Evolutionary conservation across 306 rosid genomes (phyloP).

Genomic region (Begonia loranthoides): DNA sequence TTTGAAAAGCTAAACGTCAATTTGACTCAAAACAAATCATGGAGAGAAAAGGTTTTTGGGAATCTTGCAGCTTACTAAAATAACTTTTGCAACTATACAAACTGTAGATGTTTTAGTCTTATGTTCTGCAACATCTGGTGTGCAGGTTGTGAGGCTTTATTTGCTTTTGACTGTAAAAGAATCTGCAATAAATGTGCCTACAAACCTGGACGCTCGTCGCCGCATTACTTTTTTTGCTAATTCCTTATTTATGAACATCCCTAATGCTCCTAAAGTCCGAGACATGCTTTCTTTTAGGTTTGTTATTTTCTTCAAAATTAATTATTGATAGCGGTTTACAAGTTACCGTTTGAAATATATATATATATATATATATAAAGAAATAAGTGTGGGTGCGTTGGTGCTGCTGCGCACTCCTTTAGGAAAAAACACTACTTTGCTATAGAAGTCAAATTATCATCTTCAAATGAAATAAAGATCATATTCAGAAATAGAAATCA

Average conservation of each 20-base stretch:
- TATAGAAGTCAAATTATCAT: not conserved
- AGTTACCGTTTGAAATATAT: no score
- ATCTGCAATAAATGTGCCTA: constrained; percentile 95
- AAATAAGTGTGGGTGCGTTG: no score
- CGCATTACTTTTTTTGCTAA: constrained; percentile 98
- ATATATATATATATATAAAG: no score
- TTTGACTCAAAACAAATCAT: constrained; percentile 16
- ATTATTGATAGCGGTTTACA: not conserved
- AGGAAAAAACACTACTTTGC: not conserved
- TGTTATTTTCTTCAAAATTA: constrained; percentile 16
- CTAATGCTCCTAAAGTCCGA: constrained; percentile 77
- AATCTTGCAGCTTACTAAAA: constrained; percentile 3
- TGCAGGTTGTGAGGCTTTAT: constrained; percentile 70
- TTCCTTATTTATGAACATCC: constrained; percentile 94
- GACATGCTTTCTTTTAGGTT: constrained; percentile 94
- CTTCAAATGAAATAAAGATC: not conserved
- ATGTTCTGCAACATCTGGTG: constrained; percentile 13
- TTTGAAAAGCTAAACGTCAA: constrained; percentile 39
- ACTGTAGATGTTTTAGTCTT: constrained; percentile 10
- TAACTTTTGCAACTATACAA: constrained; percentile 6
- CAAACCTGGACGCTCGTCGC: constrained; percentile 92
- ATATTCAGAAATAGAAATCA: not conserved
- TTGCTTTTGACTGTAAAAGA: constrained; percentile 93
- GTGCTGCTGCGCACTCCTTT: not conserved
- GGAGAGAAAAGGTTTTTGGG: constrained; percentile 69